These are phyloP conservation scores for Dendrocalamus sinicus DNA, from an alignment of 176 grass and related monocot genomes.

Conservation along the genomic window DNA sequence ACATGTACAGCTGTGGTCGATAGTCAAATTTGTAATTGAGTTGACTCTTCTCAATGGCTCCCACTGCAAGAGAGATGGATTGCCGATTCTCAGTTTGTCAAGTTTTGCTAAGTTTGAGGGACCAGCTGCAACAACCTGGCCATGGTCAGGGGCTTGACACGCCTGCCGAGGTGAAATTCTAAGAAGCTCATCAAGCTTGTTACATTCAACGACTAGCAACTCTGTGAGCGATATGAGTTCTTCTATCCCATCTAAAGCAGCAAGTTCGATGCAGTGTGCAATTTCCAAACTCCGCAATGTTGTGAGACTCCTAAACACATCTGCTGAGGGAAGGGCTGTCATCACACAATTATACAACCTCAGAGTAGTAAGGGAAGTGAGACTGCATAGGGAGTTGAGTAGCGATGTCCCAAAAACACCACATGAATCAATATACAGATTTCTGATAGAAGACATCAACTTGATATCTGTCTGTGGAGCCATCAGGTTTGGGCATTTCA, in stretches of 20 bases:
- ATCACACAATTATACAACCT: not conserved
- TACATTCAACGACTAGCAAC: not conserved
- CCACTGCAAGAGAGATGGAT: not conserved
- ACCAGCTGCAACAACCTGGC: not conserved
- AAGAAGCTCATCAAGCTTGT: not conserved
- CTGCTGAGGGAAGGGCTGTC: constrained; percentile 21
- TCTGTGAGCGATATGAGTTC: constrained; percentile 28
- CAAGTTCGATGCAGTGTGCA: too few relatives aligned
- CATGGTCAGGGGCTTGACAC: not conserved
- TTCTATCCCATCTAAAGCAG: too few relatives aligned
- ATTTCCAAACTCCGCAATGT: too few relatives aligned
- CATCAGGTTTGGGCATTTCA: constrained; percentile 21
- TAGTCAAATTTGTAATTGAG: not conserved
- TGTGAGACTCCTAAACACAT: constrained; percentile 31
- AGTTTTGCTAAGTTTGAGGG: not conserved
- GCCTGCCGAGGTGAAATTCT: not conserved
- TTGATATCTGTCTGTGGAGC: not conserved
- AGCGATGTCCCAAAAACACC: not conserved
- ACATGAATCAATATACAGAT: not conserved
- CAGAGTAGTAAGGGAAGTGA: constrained; percentile 24
- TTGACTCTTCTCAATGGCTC: constrained; percentile 1
- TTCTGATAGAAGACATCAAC: not conserved
- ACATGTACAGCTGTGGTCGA: not conserved
- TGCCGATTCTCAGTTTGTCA: not conserved
- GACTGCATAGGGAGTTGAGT: not conserved